A percentile compares a stretch with the other conserved stretches of the same genome.
Evolutionary conservation across 2,329 filamentous ascomycete genomes (phyloP).

Genomic region (Aspergillus neoniger): DNA sequence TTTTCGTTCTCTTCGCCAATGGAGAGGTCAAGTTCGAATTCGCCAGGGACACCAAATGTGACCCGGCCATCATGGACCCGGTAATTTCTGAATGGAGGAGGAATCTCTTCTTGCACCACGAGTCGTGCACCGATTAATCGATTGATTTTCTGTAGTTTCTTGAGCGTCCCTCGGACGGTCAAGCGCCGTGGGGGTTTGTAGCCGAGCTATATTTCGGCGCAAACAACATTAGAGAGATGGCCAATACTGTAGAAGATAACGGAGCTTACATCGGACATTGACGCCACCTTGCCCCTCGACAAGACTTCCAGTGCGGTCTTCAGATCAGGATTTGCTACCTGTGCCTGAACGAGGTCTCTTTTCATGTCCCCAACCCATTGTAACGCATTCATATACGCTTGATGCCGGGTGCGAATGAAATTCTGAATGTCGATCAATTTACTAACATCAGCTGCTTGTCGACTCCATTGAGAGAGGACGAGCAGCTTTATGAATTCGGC

Average conservation of each 20-base stretch:
- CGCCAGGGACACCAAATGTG: slow-evolving; percentile 77
- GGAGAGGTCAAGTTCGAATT: slow-evolving; percentile 92
- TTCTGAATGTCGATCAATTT: slow-evolving; percentile 84
- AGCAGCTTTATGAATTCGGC: slow-evolving; percentile 90
- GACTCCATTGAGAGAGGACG: slow-evolving; percentile 87
- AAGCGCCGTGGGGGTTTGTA: slow-evolving; percentile 76
- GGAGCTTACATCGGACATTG: slow-evolving; percentile 72
- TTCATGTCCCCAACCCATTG: slow-evolving; percentile 71
- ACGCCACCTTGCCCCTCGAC: slow-evolving; percentile 72
- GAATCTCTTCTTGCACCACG: slow-evolving; percentile 82
- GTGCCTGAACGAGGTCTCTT: slow-evolving; percentile 68
- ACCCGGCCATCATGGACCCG: slow-evolving; percentile 81
- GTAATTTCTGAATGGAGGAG: slow-evolving; percentile 75
- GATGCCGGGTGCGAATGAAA: slow-evolving; percentile 67
- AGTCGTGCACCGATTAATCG: slow-evolving; percentile 78
- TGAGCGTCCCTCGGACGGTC: slow-evolving; percentile 69
- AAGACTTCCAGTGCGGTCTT: slow-evolving; percentile 85
- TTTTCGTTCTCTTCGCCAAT: slow-evolving; percentile 81
- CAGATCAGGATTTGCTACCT: slow-evolving; percentile 86
- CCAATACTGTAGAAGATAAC: slow-evolving; percentile 7
- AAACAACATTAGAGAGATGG: slow-evolving; percentile 19
- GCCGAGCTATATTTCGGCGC: slow-evolving; percentile 56
- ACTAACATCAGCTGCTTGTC: slow-evolving; percentile 74
- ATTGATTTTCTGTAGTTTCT: slow-evolving; percentile 78
- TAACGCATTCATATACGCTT: slow-evolving; percentile 62